These are phyloP conservation scores for Pyrrhoderma lamaoense DNA, from an alignment of 1,284 basidiomycete species.

Conservation along the genomic window DNA sequence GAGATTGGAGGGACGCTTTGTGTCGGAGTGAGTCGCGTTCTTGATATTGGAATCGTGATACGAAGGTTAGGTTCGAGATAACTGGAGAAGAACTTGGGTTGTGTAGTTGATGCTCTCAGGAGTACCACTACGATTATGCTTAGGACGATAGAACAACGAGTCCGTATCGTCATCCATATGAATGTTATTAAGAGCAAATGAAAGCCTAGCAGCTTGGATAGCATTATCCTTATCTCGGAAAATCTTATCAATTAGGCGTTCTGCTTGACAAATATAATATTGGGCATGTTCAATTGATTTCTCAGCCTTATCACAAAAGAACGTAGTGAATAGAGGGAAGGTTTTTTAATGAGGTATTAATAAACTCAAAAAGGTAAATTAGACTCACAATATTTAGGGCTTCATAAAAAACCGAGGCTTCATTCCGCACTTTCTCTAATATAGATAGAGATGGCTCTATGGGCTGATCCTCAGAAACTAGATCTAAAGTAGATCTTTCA, in stretches of 20 bases:
- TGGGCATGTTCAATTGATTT: conserved; percentile 9
- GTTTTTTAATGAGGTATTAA: too few relatives aligned
- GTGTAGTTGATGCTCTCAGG: too few relatives aligned
- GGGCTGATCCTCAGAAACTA: too few relatives aligned
- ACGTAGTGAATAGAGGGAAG: too few relatives aligned
- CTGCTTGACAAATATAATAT: conserved; percentile 7
- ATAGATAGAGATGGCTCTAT: conserved; percentile 3
- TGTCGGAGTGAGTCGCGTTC: too few relatives aligned
- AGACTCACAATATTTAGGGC: conserved; percentile 8
- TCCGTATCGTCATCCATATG: not conserved
- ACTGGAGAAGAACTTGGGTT: too few relatives aligned
- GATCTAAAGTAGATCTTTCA: not conserved
- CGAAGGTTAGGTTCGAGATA: too few relatives aligned
- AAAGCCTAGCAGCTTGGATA: conserved; percentile 8
- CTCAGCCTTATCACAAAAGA: conserved; percentile 2
- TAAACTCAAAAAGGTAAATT: too few relatives aligned
- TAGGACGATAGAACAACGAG: not conserved
- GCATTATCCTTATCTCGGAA: conserved; percentile 11
- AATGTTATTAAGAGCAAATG: conserved; percentile 4
- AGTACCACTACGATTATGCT: not conserved
- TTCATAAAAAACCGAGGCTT: conserved; percentile 4
- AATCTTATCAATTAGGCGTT: conserved; percentile 9
- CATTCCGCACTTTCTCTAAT: conserved; percentile 1
- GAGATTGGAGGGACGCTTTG: too few relatives aligned
- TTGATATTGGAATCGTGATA: too few relatives aligned